Evolutionary conservation across 2,329 filamentous ascomycete genomes (phyloP).

Genomic region (Blastomyces percursus): DNA sequence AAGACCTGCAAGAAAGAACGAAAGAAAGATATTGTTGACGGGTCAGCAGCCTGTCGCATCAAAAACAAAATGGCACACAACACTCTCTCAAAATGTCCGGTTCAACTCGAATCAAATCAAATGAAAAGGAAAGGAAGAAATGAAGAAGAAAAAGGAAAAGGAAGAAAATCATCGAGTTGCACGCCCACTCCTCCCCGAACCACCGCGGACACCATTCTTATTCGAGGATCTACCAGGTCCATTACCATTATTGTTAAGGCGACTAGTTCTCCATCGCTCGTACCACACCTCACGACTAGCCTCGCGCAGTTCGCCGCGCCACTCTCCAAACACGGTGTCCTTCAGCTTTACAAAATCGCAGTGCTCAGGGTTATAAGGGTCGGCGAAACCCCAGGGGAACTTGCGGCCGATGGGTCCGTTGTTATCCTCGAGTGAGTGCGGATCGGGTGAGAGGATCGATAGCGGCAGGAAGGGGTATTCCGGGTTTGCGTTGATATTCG

Average conservation of each 20-base stretch:
- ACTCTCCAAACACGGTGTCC: conserved; percentile 85
- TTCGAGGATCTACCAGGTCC: not conserved
- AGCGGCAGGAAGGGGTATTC: conserved; percentile 64
- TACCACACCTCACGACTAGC: conserved; percentile 90
- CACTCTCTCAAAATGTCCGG: not conserved
- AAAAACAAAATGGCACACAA: not conserved
- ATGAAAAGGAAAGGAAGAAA: not conserved
- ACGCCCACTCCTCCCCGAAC: not conserved
- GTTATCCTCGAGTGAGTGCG: conserved; percentile 54
- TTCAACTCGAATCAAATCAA: not conserved
- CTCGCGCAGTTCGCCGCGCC: conserved; percentile 82
- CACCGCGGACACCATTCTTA: conserved; percentile 1
- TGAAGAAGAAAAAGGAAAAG: not conserved
- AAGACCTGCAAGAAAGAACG: not conserved
- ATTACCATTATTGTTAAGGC: conserved; percentile 22
- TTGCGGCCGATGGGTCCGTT: conserved; percentile 57
- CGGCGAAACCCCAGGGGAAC: conserved; percentile 95
- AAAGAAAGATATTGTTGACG: not conserved
- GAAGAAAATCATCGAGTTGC: conserved; percentile 2
- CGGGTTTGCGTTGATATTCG: conserved; percentile 11
- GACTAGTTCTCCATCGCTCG: conserved; percentile 74
- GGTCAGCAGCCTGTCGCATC: conserved; percentile 1
- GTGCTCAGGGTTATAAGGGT: conserved; percentile 81
- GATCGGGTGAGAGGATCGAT: conserved; percentile 86
- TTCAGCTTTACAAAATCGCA: conserved; percentile 89